phyloP scores from a whole-genome alignment of 2,329 filamentous ascomycete species.

The Epichloe scottii region DNA sequence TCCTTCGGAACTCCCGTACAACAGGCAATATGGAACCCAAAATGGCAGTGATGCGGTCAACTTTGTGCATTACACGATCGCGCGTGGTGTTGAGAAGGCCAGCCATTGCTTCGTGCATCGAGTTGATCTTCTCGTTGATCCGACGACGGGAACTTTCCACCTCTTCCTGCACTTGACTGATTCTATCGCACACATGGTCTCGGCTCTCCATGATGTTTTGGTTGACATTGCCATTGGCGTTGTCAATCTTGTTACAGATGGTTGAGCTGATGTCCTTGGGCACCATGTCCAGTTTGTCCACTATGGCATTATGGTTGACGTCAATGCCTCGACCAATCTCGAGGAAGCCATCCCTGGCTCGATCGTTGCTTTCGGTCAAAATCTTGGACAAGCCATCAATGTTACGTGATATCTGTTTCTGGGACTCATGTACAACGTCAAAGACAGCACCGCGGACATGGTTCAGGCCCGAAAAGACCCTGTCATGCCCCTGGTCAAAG shows the following conservation, averaged over 20 bases:
- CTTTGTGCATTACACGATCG: not conserved
- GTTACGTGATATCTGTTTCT: not conserved
- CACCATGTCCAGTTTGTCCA: not conserved
- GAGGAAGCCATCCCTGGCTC: not conserved
- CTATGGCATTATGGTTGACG: not conserved
- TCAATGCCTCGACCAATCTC: not conserved
- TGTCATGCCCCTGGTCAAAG: not conserved
- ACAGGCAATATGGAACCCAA: not conserved
- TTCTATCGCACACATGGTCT: not conserved
- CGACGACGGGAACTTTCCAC: slow-evolving; percentile 3
- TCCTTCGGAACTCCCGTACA: not conserved
- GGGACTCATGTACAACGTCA: not conserved
- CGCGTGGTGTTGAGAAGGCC: not conserved
- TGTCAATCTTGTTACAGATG: slow-evolving; percentile 1
- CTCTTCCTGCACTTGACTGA: slow-evolving; percentile 1
- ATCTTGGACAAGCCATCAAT: not conserved
- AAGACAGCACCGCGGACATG: not conserved
- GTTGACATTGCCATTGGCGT: not conserved
- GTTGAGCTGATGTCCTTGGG: not conserved
- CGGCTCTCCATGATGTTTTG: not conserved
- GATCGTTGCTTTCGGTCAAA: not conserved
- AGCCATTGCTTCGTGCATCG: slow-evolving; percentile 1
- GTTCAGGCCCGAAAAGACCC: not conserved
- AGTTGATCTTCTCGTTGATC: slow-evolving; percentile 2
- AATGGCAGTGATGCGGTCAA: not conserved